phyloP scores from a whole-genome alignment of 805 yeast genomes.

The Nakazawaea anatomiae region DNA sequence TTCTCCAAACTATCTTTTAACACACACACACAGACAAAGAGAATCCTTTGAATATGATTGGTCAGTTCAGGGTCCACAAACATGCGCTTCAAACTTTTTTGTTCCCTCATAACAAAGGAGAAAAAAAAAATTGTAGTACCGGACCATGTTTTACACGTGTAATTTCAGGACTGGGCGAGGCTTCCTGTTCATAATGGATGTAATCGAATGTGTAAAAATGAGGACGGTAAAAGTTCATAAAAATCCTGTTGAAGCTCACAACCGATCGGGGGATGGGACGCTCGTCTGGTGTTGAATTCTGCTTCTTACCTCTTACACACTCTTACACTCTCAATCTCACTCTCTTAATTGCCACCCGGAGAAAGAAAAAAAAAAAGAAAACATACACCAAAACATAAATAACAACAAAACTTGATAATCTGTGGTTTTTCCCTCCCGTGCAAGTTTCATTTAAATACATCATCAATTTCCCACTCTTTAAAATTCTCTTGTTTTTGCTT shows the following conservation, averaged over 20 bases:
- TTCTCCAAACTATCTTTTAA: too few species aligned
- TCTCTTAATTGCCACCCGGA: not conserved
- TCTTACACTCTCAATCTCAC: too few species aligned
- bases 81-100: not conserved
- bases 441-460: not conserved
- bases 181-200: not conserved
- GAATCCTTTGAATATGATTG: constrained; percentile 7
- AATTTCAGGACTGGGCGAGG: not conserved
- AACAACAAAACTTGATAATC: not conserved
- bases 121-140: not conserved
- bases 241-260: not conserved
- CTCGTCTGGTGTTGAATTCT: too few species aligned
- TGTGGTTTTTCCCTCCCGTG: not conserved
- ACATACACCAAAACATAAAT: constrained; percentile 13
- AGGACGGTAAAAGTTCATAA: not conserved
- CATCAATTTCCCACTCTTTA: not conserved
- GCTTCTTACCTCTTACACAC: too few species aligned
- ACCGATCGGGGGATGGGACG: not conserved
- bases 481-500: not conserved
- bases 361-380: not conserved
- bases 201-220: constrained; percentile 1
- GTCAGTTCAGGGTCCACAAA: not conserved
- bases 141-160: constrained; percentile 1
- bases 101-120: not conserved
- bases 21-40: too few species aligned